phyloP scores from a whole-genome alignment of 192 early-diverging fungal species.

The Rhizophagus clarus region DNA sequence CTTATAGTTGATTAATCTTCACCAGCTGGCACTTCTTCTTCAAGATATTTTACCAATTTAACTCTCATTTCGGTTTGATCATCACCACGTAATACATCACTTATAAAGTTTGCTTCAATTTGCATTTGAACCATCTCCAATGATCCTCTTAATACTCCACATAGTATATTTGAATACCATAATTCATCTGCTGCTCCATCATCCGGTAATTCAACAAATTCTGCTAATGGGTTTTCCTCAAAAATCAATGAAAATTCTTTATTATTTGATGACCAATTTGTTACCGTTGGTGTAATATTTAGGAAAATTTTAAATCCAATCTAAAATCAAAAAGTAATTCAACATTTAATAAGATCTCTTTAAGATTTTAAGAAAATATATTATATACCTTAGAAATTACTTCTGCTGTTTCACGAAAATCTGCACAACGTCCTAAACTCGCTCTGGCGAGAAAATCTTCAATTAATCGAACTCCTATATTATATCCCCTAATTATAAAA shows the following conservation, averaged over 20 bases:
- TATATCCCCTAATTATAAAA: conserved; percentile 81
- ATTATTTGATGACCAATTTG: conserved; percentile 79
- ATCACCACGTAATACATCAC: conserved; percentile 83
- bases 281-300: conserved; percentile 81
- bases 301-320: conserved; percentile 97
- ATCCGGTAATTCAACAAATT: conserved; percentile 96
- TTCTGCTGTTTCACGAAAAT: conserved; percentile 91
- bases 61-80: conserved; percentile 92
- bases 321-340: conserved; percentile 38
- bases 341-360: background rate
- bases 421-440: conserved; percentile 76
- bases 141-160: conserved; percentile 91
- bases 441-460: conserved; percentile 95
- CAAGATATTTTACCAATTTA: conserved; percentile 81
- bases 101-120: conserved; percentile 82
- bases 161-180: conserved; percentile 97
- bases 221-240: conserved; percentile 96
- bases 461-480: conserved; percentile 92
- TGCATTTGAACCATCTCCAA: conserved; percentile 99
- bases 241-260: conserved; percentile 93
- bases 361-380: too few relatives aligned
- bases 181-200: conserved; percentile 69
- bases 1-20: conserved; percentile 64
- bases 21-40: conserved; percentile 93
- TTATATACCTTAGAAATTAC: conserved; percentile 83